A percentile compares a stretch with the other conserved stretches of the same genome.
Conservation (phyloP, 176 grass and related monocot species). For the Carex parvula region DNA sequence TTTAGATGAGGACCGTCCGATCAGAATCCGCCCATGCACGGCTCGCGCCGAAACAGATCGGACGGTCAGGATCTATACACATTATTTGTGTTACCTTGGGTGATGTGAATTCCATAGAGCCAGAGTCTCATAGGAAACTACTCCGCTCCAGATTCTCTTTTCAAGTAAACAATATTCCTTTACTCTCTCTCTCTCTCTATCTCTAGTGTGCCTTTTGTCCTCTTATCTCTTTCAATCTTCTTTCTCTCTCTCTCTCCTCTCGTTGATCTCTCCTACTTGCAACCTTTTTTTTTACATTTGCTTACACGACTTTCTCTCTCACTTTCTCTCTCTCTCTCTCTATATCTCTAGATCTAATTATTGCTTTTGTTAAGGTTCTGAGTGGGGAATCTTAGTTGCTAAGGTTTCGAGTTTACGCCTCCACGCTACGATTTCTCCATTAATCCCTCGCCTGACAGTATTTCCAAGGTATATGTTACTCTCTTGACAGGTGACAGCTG, state of each 20-base stretch:
- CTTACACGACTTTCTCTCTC: slow-evolving; percentile 18
- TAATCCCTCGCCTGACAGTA: background rate
- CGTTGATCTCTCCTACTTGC: background rate
- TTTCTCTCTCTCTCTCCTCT: background rate
- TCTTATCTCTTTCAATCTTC: background rate
- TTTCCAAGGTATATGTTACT: background rate
- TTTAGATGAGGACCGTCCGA: too few relatives aligned
- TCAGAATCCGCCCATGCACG: too few relatives aligned
- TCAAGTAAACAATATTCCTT: slow-evolving; percentile 1
- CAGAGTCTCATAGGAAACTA: background rate
- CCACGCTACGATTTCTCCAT: slow-evolving; percentile 11
- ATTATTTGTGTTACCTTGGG: too few relatives aligned
- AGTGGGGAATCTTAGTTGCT: slow-evolving; percentile 3
- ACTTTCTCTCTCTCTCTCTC: background rate
- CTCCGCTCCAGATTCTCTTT: slow-evolving; percentile 5
- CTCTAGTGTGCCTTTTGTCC: slow-evolving; percentile 16
- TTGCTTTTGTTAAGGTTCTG: background rate
- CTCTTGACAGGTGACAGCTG: too few relatives aligned
- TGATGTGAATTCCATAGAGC: background rate
- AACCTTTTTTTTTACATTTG: slow-evolving; percentile 10
- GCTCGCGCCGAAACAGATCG: too few relatives aligned
- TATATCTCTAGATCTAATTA: slow-evolving; percentile 22
- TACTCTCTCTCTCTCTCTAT: background rate
- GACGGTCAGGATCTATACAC: too few relatives aligned
- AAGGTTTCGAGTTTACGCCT: slow-evolving; percentile 7